Evolutionary conservation across 2,329 filamentous ascomycete species (phyloP).

Genomic region (Rosellinia necatrix): DNA sequence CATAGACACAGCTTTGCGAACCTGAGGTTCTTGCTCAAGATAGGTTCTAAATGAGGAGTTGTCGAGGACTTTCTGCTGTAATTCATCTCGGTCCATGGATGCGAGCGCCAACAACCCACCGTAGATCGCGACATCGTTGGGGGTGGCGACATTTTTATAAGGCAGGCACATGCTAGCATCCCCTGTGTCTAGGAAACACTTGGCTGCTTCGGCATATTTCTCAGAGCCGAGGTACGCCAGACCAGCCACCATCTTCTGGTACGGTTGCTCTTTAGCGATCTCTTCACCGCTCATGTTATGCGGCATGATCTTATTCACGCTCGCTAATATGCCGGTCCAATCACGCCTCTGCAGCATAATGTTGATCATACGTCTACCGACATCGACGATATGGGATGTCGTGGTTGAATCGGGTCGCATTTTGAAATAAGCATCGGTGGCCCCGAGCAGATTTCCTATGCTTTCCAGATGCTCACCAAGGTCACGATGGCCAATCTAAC

Average conservation of each 20-base stretch:
- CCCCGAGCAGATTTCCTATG: conserved; percentile 73
- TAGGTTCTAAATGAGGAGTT: conserved; percentile 82
- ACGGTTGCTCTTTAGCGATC: conserved; percentile 52
- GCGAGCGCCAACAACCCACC: conserved; percentile 89
- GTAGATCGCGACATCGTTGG: conserved; percentile 91
- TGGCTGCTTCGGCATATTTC: conserved; percentile 67
- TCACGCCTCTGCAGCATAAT: conserved; percentile 77
- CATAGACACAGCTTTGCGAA: conserved; percentile 85
- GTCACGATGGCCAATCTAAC: conserved; percentile 91
- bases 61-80: conserved; percentile 78
- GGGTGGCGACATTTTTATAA: conserved; percentile 74
- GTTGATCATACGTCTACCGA: conserved; percentile 77
- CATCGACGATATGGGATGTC: conserved; percentile 80
- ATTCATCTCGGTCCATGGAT: conserved; percentile 78
- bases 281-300: conserved; percentile 52
- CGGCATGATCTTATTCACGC: conserved; percentile 66
- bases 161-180: conserved; percentile 51
- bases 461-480: conserved; percentile 81
- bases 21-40: conserved; percentile 90
- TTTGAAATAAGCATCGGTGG: conserved; percentile 77
- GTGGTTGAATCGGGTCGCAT: conserved; percentile 93
- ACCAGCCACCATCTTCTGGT: conserved; percentile 57
- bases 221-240: conserved; percentile 53
- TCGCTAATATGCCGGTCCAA: conserved; percentile 70
- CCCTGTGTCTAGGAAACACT: conserved; percentile 70